Percentiles rank a stretch among this genome's conserved stretches.
phyloP scores from a whole-genome alignment of 768 basidiomycete species.

The Plicaturopsis crispa region DNA sequence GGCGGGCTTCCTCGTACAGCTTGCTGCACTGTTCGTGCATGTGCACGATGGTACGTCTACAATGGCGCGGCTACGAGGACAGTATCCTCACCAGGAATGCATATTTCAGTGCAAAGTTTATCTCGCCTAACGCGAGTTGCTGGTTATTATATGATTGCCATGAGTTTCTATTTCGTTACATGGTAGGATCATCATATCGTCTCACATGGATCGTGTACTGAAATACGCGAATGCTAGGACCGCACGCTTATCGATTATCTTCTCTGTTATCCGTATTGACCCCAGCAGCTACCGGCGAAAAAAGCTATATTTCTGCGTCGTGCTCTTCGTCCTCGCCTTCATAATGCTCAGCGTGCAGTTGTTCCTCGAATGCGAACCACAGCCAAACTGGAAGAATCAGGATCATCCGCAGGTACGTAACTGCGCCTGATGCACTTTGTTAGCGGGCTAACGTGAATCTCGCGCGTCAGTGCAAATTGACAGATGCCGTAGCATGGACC shows the following conservation, averaged over 20 bases:
- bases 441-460: no score
- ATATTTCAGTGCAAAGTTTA: neutral
- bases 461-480: no score
- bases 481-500: no score
- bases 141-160: neutral
- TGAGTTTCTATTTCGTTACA: neutral
- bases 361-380: constrained; percentile 34
- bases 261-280: constrained; percentile 47
- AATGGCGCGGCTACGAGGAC: no score
- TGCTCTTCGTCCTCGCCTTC: constrained; percentile 21
- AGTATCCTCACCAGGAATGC: no score
- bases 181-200: neutral
- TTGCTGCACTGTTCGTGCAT: neutral
- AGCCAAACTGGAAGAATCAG: constrained; percentile 29
- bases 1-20: neutral
- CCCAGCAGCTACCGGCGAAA: constrained; percentile 21
- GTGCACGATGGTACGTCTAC: no score
- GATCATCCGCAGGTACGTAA: no score
- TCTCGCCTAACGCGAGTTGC: neutral
- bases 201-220: neutral
- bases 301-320: constrained; percentile 21
- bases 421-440: no score
- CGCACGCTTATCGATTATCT: constrained; percentile 43
- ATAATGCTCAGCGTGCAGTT: constrained; percentile 34
- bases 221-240: constrained; percentile 20